Base-by-base conservation (phyloP, 2,329 filamentous ascomycete species). In the Cryphonectria parasitica region DNA sequence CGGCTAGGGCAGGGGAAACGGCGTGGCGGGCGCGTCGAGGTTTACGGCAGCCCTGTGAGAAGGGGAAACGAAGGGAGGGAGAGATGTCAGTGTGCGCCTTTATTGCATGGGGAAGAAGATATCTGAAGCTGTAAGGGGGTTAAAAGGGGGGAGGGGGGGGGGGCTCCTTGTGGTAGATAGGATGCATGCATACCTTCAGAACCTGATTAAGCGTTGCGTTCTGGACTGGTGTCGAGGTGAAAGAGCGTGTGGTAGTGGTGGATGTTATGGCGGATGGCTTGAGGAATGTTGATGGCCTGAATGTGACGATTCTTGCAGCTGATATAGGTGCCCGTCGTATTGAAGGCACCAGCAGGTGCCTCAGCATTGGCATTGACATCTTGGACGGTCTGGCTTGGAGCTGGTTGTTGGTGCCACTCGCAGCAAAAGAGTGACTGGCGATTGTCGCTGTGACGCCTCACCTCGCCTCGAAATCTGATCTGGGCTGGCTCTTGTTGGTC, bases 11-110 rank as follows among this genome's bases (percentile, higher is more conserved):
- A 0, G 96, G 96, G 2, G 95, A 98, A 66, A 93, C 90, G 75
- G 93, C 89, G 82, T 97, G 94, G 74, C 96, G 93, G 1, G 92
- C 92, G 71, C 89, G 89, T 82, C 97, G 94, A 64, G 89, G 86
- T 75, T 89, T 89, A 73, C 96, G 92, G 78, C 93, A 95, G 75
- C 94, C 93, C 80, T 90, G 11, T 10, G 8, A 0, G 15, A 80
- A 80, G 73, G 25, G 64, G 25, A 66, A 34, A 34, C 34, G 34
- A 34, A 34, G 34, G 34, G 34, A 34, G 34, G 17, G 6, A 65
- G 17, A 43, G 6, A 39, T 15, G 2, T 17, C 45, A n/a, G 34
- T 43, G 22, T n/a, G 22, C 45, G 45, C 7, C 5, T 49, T 13
- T 4, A 58, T 19, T 19, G 25, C 25, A 5, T 7, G 41, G n/a